Evolutionary conservation across 225 moss, liverwort and hornwort species (phyloP).

Genomic region (Climacium dendroides): DNA sequence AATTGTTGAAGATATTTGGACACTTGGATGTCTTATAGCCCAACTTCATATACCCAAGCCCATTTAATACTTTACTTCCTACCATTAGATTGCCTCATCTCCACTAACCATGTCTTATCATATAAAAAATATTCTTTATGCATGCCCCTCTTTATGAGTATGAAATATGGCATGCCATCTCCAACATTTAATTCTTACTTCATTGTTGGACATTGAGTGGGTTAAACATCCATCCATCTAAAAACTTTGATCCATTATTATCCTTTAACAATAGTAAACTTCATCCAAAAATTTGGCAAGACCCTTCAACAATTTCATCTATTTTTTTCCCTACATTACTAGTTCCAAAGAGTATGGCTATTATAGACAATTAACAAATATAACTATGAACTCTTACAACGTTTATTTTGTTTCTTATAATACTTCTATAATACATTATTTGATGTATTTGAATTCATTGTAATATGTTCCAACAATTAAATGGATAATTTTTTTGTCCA

Average conservation of each 20-base stretch:
- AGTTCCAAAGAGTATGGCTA: too few relatives aligned
- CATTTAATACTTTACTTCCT: fast-evolving
- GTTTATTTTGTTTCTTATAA: not conserved
- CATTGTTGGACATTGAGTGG: not conserved
- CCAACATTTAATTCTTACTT: not conserved
- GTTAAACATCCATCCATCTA: not conserved
- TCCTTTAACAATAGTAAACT: not conserved
- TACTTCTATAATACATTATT: not conserved
- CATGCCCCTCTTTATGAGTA: fast-evolving
- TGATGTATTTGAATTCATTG: not conserved
- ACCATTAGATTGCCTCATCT: fast-evolving
- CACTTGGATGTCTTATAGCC: fast-evolving
- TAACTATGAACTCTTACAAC: not conserved
- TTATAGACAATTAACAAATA: not conserved
- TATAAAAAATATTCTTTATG: not conserved
- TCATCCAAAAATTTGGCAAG: not conserved
- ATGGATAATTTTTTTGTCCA: fast-evolving
- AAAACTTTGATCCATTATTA: not conserved
- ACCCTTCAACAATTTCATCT: not conserved
- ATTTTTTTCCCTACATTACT: not conserved
- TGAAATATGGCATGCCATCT: not conserved
- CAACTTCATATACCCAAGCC: fast-evolving
- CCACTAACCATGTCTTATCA: fast-evolving
- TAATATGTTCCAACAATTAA: not conserved
- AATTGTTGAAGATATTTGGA: not conserved